Percentiles rank a stretch among this genome's conserved stretches.
These are phyloP conservation scores for Pleurotus pulmonarius DNA, from an alignment of 768 basidiomycete genomes.

Conservation along the genomic window DNA sequence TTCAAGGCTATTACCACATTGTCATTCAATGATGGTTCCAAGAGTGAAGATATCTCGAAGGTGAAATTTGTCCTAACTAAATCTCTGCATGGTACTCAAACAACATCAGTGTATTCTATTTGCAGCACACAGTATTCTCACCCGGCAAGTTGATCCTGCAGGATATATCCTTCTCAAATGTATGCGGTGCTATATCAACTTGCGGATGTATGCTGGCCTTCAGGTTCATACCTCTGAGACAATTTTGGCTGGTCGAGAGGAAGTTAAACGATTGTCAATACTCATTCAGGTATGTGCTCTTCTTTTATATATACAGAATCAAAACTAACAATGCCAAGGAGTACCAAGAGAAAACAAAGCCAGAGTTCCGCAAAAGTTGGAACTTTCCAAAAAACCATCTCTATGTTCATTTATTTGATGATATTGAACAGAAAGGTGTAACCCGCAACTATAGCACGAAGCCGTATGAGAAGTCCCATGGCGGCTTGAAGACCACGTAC, in stretches of 20 bases:
- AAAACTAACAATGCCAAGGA: neutral
- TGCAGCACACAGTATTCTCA: constrained; percentile 20
- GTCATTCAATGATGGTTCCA: constrained; percentile 29
- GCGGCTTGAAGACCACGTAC: constrained; percentile 22
- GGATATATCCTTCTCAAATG: constrained; percentile 23
- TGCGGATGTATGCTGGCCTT: constrained; percentile 24
- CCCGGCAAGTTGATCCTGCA: neutral
- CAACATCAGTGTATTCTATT: constrained; percentile 22
- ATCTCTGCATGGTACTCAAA: neutral
- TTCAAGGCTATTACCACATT: constrained; percentile 20
- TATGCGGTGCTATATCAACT: constrained; percentile 24
- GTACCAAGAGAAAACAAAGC: neutral
- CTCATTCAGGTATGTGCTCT: constrained; percentile 16
- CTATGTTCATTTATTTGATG: constrained; percentile 25
- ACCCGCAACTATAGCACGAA: constrained; percentile 26
- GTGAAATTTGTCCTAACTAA: constrained; percentile 13
- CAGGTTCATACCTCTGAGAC: constrained; percentile 29
- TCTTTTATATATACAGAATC: neutral
- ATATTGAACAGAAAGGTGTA: constrained; percentile 30
- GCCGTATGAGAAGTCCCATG: constrained; percentile 27
- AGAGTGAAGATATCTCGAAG: constrained; percentile 31
- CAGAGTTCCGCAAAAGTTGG: constrained; percentile 24
- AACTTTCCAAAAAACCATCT: constrained; percentile 32
- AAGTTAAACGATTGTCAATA: constrained; percentile 13
- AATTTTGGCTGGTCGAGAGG: constrained; percentile 17